Percentiles rank a stretch among this genome's conserved stretches.
These are phyloP conservation scores for Fraxinus excelsior DNA, from an alignment of 257 asterid genomes.

Conservation along the genomic window DNA sequence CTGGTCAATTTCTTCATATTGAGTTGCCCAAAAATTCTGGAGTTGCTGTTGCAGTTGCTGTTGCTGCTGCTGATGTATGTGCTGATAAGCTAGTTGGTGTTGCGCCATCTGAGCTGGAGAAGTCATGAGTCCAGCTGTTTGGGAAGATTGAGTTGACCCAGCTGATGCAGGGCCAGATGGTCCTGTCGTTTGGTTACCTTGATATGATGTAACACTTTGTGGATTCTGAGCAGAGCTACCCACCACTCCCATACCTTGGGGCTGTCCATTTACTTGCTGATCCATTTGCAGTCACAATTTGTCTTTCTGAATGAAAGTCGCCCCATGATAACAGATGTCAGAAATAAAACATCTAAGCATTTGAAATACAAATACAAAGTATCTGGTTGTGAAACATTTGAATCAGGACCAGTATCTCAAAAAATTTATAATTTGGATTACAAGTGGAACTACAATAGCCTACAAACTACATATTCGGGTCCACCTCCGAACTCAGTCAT, in stretches of 20 bases:
- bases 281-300: conserved; percentile 50
- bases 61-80: conserved; percentile 92
- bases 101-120: conserved; percentile 84
- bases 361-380: neutral
- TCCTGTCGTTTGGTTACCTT: conserved; percentile 69
- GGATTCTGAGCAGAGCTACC: conserved; percentile 69
- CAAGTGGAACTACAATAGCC: neutral
- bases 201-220: conserved; percentile 64
- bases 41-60: conserved; percentile 90
- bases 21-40: conserved; percentile 78
- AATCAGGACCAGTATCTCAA: neutral
- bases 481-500: neutral
- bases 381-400: neutral
- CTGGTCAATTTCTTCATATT: conserved; percentile 75
- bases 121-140: conserved; percentile 63
- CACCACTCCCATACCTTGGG: conserved; percentile 61
- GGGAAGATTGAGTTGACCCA: conserved; percentile 68
- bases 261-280: conserved; percentile 91
- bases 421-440: neutral
- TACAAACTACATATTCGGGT: neutral
- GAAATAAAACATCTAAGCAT: neutral
- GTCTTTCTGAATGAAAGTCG: neutral
- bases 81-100: conserved; percentile 95
- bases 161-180: conserved; percentile 57
- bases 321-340: neutral